A percentile compares a stretch with the other conserved stretches of the same genome.
Evolutionary conservation across 2,329 filamentous ascomycete genomes (phyloP).

Genomic region (Stachybotrys chlorohalonatus): DNA sequence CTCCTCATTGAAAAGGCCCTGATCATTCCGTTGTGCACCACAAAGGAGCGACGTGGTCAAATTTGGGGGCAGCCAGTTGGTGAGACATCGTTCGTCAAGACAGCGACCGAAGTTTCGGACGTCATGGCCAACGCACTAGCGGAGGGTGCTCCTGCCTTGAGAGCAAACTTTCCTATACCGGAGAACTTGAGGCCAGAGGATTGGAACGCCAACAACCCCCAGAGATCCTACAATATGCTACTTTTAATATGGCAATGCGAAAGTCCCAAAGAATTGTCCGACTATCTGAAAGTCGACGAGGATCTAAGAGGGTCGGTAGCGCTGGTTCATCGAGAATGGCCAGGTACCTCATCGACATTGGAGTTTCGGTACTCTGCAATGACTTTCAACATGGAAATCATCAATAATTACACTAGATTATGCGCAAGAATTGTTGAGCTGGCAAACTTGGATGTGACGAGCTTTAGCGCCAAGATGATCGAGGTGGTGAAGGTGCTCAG

Average conservation of each 20-base stretch:
- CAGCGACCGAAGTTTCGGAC: too few species aligned
- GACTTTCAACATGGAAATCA: not conserved
- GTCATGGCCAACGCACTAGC: not conserved
- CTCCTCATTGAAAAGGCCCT: not conserved
- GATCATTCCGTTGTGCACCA: not conserved
- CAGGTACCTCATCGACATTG: not conserved
- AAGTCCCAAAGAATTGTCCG: not conserved
- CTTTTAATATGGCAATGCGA: not conserved
- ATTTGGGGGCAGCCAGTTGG: not conserved
- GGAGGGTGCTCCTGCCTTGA: not conserved
- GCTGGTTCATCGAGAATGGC: not conserved
- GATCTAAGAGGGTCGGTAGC: not conserved
- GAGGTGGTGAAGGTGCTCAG: not conserved
- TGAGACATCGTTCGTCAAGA: not conserved
- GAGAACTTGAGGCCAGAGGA: too few species aligned
- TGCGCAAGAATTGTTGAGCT: not conserved
- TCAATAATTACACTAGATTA: not conserved
- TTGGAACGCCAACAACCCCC: not conserved
- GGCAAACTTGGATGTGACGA: not conserved
- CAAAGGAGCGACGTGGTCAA: not conserved
- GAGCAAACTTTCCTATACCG: not conserved
- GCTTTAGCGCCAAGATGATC: not conserved
- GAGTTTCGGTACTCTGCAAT: not conserved
- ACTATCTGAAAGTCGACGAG: not conserved
- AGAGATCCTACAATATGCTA: not conserved